Percentiles rank a stretch among this genome's conserved stretches.
phyloP scores from a whole-genome alignment of 352 stramenopile genomes.

The Globisporangium splendens region DNA sequence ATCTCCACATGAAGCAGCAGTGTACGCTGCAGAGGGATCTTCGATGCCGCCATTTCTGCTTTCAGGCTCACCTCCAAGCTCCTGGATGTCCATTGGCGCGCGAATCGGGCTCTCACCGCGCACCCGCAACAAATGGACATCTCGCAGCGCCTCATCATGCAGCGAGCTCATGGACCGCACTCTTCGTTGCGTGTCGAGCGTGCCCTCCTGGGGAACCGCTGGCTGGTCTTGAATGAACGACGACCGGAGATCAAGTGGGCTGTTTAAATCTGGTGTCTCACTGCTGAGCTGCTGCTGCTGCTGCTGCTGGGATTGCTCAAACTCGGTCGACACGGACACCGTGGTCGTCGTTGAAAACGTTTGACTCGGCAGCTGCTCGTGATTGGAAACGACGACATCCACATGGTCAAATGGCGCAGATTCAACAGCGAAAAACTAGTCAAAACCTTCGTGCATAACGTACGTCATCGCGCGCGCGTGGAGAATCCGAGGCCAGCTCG shows the following conservation, averaged over 20 bases:
- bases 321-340: not conserved
- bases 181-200: constrained; percentile 17
- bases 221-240: not conserved
- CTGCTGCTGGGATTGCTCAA: not conserved
- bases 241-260: not conserved
- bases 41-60: constrained; percentile 23
- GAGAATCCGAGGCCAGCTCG: constrained; percentile 62
- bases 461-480: constrained; percentile 54
- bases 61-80: constrained; percentile 9
- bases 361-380: not conserved
- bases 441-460: constrained; percentile 10
- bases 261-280: no score
- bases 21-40: constrained; percentile 1
- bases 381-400: no score
- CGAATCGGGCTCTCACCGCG: constrained; percentile 48
- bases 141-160: constrained; percentile 16
- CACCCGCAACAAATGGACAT: constrained; percentile 25
- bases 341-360: not conserved
- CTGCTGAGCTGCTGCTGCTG: no score
- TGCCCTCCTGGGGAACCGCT: constrained; percentile 19
- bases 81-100: constrained; percentile 12
- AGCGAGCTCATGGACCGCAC: constrained; percentile 39
- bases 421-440: not conserved
- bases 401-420: no score
- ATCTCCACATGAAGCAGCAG: not conserved